A percentile compares a stretch with the other conserved stretches of the same genome.
phyloP scores from a whole-genome alignment of 2,329 filamentous ascomycete genomes.

The Volutella citrinella region DNA sequence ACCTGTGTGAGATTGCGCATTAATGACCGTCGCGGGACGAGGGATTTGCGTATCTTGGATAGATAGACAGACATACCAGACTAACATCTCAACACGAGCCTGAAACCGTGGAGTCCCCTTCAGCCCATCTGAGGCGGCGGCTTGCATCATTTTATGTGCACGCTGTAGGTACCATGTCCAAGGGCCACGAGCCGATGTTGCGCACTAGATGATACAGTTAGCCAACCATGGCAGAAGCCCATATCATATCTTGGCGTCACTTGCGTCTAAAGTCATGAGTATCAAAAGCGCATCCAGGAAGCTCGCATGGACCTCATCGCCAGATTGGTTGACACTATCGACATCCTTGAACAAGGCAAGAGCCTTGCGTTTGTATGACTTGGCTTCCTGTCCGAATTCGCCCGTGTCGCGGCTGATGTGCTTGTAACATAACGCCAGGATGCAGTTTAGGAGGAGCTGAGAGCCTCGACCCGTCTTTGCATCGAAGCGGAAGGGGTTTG shows the following conservation, averaged over 20 bases:
- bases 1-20: constrained; percentile 20
- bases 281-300: constrained; percentile 29
- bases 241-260: background rate
- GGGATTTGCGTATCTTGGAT: background rate
- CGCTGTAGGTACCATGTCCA: constrained; percentile 26
- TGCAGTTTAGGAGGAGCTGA: constrained; percentile 28
- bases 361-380: constrained; percentile 20
- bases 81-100: constrained; percentile 28
- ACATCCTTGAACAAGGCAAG: constrained; percentile 20
- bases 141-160: constrained; percentile 23
- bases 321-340: constrained; percentile 3
- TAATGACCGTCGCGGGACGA: too few species aligned
- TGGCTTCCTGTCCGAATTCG: constrained; percentile 17
- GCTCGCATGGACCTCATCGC: constrained; percentile 6
- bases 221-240: background rate
- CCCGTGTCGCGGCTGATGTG: constrained; percentile 28
- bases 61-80: constrained; percentile 15
- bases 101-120: constrained; percentile 19
- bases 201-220: constrained; percentile 21
- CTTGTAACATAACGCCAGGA: constrained; percentile 28
- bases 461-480: constrained; percentile 19
- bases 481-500: constrained; percentile 31
- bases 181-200: constrained; percentile 30
- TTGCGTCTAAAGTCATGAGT: constrained; percentile 31
- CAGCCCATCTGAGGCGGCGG: constrained; percentile 11